Conservation (phyloP, 129 eudicot species). For the Pittosporum tobira region DNA sequence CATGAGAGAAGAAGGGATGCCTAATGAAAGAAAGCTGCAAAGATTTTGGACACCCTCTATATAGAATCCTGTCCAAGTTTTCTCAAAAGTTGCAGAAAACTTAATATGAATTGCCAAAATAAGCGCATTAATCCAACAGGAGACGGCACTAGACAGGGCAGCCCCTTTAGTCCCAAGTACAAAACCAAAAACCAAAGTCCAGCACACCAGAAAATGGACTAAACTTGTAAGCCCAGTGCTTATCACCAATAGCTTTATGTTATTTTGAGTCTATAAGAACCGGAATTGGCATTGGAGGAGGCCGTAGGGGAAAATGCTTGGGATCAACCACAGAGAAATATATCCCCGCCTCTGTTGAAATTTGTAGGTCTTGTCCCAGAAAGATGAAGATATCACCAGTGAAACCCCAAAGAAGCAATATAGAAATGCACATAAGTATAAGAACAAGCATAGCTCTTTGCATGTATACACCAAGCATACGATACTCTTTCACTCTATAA, state of each 20-base stretch:
- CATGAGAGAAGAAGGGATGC: slow-evolving; percentile 41
- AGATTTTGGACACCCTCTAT: slow-evolving; percentile 17
- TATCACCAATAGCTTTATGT: slow-evolving; percentile 23
- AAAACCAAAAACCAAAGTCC: slow-evolving; percentile 27
- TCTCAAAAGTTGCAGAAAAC: slow-evolving; percentile 23
- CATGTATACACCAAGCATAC: slow-evolving; percentile 16
- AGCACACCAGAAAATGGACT: slow-evolving; percentile 29
- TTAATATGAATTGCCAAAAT: slow-evolving; percentile 17
- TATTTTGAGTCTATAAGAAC: slow-evolving; percentile 29
- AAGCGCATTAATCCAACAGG: slow-evolving; percentile 25
- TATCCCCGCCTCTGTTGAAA: slow-evolving; percentile 30
- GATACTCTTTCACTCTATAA: slow-evolving; percentile 20
- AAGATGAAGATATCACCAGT: no score
- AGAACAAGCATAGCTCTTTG: slow-evolving; percentile 9
- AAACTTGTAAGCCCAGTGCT: no score
- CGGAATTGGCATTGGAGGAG: slow-evolving; percentile 23
- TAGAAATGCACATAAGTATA: slow-evolving; percentile 27
- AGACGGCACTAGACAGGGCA: slow-evolving; percentile 20
- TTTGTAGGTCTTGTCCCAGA: slow-evolving; percentile 29
- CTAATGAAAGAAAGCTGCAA: slow-evolving; percentile 28
- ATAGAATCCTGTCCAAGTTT: slow-evolving; percentile 25
- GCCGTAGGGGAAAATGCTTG: slow-evolving; percentile 33
- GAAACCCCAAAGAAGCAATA: slow-evolving; percentile 24
- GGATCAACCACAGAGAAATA: slow-evolving; percentile 21
- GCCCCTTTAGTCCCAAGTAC: slow-evolving; percentile 30